Evolutionary conservation across 176 grass and related monocot genomes (phyloP).

Genomic region (Pontederia paniculata): DNA sequence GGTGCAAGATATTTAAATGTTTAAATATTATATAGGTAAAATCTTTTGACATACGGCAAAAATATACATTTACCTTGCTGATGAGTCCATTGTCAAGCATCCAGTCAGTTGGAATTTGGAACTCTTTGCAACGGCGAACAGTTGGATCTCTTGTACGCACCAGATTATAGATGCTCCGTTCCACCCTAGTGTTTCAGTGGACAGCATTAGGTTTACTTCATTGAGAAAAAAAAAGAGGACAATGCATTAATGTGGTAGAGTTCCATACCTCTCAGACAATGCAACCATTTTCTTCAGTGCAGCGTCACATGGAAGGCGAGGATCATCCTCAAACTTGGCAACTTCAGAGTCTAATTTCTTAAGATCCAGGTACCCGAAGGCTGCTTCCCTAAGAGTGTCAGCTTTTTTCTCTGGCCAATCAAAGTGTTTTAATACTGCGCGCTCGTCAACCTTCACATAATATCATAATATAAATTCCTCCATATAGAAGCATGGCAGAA

Average conservation of each 20-base stretch:
- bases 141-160: constrained; percentile 75
- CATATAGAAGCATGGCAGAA: background rate
- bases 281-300: constrained; percentile 89
- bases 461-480: background rate
- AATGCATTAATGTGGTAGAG: background rate
- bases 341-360: constrained; percentile 90
- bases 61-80: constrained; percentile 58
- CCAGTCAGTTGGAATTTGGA: constrained; percentile 92
- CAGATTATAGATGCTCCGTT: constrained; percentile 69
- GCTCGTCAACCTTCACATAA: constrained; percentile 73
- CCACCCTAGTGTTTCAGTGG: constrained; percentile 48
- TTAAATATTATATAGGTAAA: background rate
- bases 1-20: no score
- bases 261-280: constrained; percentile 77
- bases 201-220: constrained; percentile 12
- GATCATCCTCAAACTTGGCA: constrained; percentile 76
- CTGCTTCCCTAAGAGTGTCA: constrained; percentile 83
- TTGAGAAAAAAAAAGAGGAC: background rate
- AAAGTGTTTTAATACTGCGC: constrained; percentile 96
- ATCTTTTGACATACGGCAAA: background rate
- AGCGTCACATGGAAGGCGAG: constrained; percentile 66
- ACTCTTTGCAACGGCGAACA: constrained; percentile 74
- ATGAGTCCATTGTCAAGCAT: constrained; percentile 84
- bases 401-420: constrained; percentile 99
- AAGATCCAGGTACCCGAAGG: constrained; percentile 85